Conservation (phyloP, 768 basidiomycete species). For the Phanerochaete sordida region DNA sequence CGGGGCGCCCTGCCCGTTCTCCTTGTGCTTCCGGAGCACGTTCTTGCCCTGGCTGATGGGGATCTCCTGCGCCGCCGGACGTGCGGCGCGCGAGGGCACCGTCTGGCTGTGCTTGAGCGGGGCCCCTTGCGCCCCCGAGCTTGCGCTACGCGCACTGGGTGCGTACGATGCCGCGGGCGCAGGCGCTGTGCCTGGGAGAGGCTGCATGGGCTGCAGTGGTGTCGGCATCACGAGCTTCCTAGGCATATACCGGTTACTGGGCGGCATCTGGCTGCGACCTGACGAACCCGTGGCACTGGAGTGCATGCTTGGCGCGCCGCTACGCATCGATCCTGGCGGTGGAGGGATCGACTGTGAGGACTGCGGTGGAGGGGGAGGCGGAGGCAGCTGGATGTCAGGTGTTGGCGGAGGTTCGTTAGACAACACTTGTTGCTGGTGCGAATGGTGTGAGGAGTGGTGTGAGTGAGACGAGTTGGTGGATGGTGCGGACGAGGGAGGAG, state of each 20-base stretch:
- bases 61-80: slow-evolving; percentile 22
- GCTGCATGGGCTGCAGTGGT: slow-evolving; percentile 44
- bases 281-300: background rate
- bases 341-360: background rate
- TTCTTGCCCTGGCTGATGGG: slow-evolving; percentile 23
- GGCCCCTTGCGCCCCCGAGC: background rate
- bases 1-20: background rate
- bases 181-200: slow-evolving; percentile 4
- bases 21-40: slow-evolving; percentile 22
- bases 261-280: slow-evolving; percentile 1
- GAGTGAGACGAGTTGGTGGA: background rate
- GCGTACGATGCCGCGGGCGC: no score
- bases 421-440: background rate
- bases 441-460: no score
- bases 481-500: background rate
- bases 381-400: slow-evolving; percentile 14
- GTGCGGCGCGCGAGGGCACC: slow-evolving; percentile 1
- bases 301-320: background rate
- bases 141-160: no score
- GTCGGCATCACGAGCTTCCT: slow-evolving; percentile 73
- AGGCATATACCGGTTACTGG: slow-evolving; percentile 42
- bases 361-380: background rate
- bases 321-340: background rate
- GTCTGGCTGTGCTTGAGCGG: slow-evolving; percentile 5
- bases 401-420: slow-evolving; percentile 9